Percentiles rank a stretch among this genome's conserved stretches.
phyloP scores from a whole-genome alignment of 441 rosid genomes.

The Geranium incanum region DNA sequence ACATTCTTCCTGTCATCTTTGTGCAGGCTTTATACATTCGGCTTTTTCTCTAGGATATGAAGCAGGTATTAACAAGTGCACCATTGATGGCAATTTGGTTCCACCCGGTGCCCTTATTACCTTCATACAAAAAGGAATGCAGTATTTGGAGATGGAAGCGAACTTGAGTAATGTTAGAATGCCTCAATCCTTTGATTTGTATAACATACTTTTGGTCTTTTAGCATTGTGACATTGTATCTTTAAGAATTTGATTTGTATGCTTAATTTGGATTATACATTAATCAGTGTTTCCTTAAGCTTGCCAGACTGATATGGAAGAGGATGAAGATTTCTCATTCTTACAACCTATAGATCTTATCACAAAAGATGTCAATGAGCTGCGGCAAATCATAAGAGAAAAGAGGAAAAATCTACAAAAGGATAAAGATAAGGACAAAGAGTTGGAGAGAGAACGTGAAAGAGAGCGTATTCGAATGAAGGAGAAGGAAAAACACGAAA shows the following conservation, averaged over 20 bases:
- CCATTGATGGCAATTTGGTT: slow-evolving; percentile 88
- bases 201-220: not conserved
- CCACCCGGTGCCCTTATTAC: slow-evolving; percentile 93
- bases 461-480: slow-evolving; percentile 39
- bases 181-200: slow-evolving; percentile 19
- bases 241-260: slow-evolving; percentile 9
- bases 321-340: slow-evolving; percentile 93
- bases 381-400: slow-evolving; percentile 70
- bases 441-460: slow-evolving; percentile 36
- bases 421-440: slow-evolving; percentile 53
- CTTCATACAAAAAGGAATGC: slow-evolving; percentile 87
- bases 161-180: slow-evolving; percentile 72
- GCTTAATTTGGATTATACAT: slow-evolving; percentile 20
- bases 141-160: slow-evolving; percentile 98
- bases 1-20: not conserved
- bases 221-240: not conserved
- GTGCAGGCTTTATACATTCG: slow-evolving; percentile 77
- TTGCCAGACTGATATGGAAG: slow-evolving; percentile 66
- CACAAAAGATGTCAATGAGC: slow-evolving; percentile 72
- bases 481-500: slow-evolving; percentile 52
- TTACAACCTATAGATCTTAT: slow-evolving; percentile 95
- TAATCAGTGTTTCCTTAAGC: slow-evolving; percentile 31
- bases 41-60: slow-evolving; percentile 94
- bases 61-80: slow-evolving; percentile 80
- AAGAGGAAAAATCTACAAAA: slow-evolving; percentile 53